These are phyloP conservation scores for Micractinium sp. DNA, from an alignment of 139 green algal species.

Conservation along the genomic window DNA sequence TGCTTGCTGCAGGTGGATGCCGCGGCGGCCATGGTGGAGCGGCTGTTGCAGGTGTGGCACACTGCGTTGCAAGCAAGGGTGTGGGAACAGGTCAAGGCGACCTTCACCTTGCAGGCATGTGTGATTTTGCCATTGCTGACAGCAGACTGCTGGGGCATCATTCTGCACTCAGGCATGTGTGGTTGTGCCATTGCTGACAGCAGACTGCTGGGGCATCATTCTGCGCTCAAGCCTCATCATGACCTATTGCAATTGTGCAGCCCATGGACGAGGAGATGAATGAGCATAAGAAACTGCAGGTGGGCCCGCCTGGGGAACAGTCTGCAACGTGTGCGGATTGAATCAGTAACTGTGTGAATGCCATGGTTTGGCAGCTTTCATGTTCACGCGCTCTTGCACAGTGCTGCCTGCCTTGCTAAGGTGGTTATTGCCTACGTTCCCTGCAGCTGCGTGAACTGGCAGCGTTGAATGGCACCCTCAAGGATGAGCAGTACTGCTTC, in stretches of 20 bases:
- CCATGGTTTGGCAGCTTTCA: slow-evolving; percentile 2
- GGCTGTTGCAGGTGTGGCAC: slow-evolving; percentile 65
- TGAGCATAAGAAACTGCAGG: slow-evolving; percentile 93
- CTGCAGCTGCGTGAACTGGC: slow-evolving; percentile 91
- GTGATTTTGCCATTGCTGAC: too few relatives aligned
- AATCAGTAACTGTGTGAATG: slow-evolving; percentile 78
- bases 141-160: too few relatives aligned
- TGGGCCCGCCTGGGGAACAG: slow-evolving; percentile 44
- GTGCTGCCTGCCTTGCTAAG: too few relatives aligned
- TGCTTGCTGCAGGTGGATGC: slow-evolving; percentile 53
- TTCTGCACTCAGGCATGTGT: neutral
- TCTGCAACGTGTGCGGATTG: too few relatives aligned
- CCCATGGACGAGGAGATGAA: slow-evolving; percentile 90
- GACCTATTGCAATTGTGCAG: slow-evolving; percentile 7
- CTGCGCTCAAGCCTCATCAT: neutral
- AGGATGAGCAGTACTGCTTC: slow-evolving; percentile 64
- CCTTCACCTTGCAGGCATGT: neutral
- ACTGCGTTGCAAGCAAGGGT: neutral
- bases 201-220: too few relatives aligned
- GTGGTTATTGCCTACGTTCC: too few relatives aligned
- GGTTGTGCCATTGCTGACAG: too few relatives aligned
- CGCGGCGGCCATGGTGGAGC: slow-evolving; percentile 82
- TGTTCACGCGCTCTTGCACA: too few relatives aligned
- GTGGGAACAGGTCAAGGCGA: neutral
- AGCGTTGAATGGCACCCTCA: slow-evolving; percentile 90